Percentiles rank a stretch among this genome's conserved stretches.
Conservation (phyloP, 2,329 filamentous ascomycete genomes). For the Hymenoscyphus albidus region DNA sequence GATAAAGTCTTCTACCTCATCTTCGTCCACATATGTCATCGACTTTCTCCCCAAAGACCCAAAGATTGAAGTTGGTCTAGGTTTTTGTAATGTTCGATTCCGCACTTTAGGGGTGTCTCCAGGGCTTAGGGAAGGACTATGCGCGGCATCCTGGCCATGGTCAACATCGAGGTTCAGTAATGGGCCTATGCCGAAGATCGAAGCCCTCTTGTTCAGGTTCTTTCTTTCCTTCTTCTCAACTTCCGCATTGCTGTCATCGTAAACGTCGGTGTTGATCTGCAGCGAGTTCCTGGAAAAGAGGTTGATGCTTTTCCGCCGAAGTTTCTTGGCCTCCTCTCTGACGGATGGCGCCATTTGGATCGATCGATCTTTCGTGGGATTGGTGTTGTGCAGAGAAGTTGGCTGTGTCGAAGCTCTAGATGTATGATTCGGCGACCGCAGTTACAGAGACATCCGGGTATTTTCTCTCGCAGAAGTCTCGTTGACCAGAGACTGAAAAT, state of each 20-base stretch:
- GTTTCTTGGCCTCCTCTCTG: slow-evolving; percentile 20
- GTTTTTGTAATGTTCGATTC: slow-evolving; percentile 32
- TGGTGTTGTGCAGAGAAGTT: slow-evolving; percentile 1
- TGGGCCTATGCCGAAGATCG: slow-evolving; percentile 29
- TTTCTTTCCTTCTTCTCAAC: slow-evolving; percentile 29
- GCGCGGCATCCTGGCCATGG: slow-evolving; percentile 15
- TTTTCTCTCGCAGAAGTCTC: slow-evolving; percentile 5
- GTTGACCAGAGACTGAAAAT: background rate
- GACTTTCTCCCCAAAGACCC: slow-evolving; percentile 35
- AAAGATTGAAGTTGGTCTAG: slow-evolving; percentile 33
- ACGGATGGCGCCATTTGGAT: slow-evolving; percentile 27
- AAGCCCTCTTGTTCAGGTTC: slow-evolving; percentile 29
- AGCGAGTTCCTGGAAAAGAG: slow-evolving; percentile 28
- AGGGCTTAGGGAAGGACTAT: slow-evolving; percentile 24
- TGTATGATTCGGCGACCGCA: background rate
- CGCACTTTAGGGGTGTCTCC: slow-evolving; percentile 27
- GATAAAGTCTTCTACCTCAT: slow-evolving; percentile 23
- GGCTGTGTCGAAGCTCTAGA: background rate
- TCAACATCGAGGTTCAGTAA: slow-evolving; percentile 20
- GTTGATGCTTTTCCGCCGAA: slow-evolving; percentile 32
- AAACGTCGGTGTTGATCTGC: slow-evolving; percentile 28
- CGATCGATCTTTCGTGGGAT: slow-evolving; percentile 14
- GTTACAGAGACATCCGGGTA: slow-evolving; percentile 9
- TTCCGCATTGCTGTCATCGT: slow-evolving; percentile 9
- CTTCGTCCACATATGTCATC: slow-evolving; percentile 28